These are phyloP conservation scores for Cystofilobasidium bisporidii DNA, from an alignment of 768 basidiomycete species.

Conservation along the genomic window DNA sequence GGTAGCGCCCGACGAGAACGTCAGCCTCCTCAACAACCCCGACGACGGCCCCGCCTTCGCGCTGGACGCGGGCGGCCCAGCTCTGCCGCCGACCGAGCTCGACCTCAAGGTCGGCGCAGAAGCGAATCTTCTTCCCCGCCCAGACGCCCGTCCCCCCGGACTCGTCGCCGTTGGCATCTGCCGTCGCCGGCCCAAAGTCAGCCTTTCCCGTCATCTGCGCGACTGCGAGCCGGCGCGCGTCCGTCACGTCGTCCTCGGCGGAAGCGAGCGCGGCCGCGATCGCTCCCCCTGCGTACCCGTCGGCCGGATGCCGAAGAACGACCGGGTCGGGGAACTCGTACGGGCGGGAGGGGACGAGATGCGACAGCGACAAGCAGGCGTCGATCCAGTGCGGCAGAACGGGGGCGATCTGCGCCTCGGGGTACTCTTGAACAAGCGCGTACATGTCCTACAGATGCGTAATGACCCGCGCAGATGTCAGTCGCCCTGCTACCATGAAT, in stretches of 20 bases:
- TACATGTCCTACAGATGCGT: constrained; percentile 47
- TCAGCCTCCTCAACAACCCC: constrained; percentile 44
- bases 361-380: constrained; percentile 44
- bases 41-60: constrained; percentile 49
- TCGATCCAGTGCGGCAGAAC: constrained; percentile 92
- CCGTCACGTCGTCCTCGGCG: no score
- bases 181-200: no score
- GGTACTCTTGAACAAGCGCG: constrained; percentile 46
- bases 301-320: constrained; percentile 42
- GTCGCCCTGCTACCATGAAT: no score
- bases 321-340: constrained; percentile 55
- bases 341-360: constrained; percentile 32
- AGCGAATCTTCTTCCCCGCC: constrained; percentile 49
- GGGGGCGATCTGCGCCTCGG: constrained; percentile 48
- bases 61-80: constrained; percentile 54
- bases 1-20: constrained; percentile 59
- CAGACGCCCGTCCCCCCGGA: background rate
- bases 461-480: no score
- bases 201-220: no score
- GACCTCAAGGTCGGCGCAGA: constrained; percentile 55
- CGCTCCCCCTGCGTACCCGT: background rate
- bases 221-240: no score
- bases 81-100: constrained; percentile 45
- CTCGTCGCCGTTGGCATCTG: no score
- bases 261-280: no score